A percentile compares a stretch with the other conserved stretches of the same genome.
These are phyloP conservation scores for Penicillium sp. DNA, from an alignment of 2,329 filamentous ascomycete species.

Conservation along the genomic window DNA sequence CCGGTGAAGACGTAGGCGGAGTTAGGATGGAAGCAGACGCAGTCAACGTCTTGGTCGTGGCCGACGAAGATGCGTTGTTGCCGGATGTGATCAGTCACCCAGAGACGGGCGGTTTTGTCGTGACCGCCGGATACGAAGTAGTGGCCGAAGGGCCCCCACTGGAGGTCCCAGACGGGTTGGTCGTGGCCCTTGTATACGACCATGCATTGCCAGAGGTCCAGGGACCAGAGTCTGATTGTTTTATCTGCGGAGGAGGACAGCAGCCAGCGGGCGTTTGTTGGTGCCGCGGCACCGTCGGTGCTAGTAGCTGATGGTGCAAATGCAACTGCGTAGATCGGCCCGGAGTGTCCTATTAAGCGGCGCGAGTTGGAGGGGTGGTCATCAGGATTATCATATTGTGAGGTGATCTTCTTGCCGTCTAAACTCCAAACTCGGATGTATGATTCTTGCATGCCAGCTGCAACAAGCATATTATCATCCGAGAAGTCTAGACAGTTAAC, in stretches of 20 bases:
- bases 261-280: slow-evolving; percentile 72
- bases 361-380: slow-evolving; percentile 73
- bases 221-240: slow-evolving; percentile 87
- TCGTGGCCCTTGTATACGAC: slow-evolving; percentile 94
- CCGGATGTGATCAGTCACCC: slow-evolving; percentile 91
- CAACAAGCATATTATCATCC: slow-evolving; percentile 83
- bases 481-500: slow-evolving; percentile 96
- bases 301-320: slow-evolving; percentile 75
- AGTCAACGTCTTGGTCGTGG: slow-evolving; percentile 91
- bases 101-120: slow-evolving; percentile 88
- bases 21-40: slow-evolving; percentile 93
- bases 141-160: slow-evolving; percentile 91
- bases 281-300: slow-evolving; percentile 55
- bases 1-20: slow-evolving; percentile 92
- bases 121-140: slow-evolving; percentile 90
- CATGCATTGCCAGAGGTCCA: slow-evolving; percentile 89
- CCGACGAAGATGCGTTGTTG: slow-evolving; percentile 87
- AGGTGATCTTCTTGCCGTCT: slow-evolving; percentile 79
- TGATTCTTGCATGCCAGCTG: slow-evolving; percentile 87
- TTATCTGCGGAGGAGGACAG: slow-evolving; percentile 88
- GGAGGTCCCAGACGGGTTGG: slow-evolving; percentile 83
- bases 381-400: slow-evolving; percentile 64
- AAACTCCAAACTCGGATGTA: slow-evolving; percentile 95
- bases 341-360: slow-evolving; percentile 83
- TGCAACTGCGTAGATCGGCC: slow-evolving; percentile 83